Conservation (phyloP, 441 rosid genomes). For the Pelargonium citronellum region DNA sequence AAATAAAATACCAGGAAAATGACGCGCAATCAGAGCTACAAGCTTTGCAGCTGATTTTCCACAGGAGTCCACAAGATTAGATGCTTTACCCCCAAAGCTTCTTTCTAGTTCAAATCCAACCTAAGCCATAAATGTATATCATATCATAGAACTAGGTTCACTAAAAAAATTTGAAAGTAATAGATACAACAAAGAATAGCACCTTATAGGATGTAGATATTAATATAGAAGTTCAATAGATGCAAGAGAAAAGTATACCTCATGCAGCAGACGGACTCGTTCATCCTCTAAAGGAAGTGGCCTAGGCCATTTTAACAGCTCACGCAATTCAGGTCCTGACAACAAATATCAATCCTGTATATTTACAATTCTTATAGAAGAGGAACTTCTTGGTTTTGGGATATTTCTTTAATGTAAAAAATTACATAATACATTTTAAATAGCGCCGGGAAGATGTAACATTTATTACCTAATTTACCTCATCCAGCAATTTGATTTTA, state of each 20-base stretch:
- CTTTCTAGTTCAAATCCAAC: conserved; percentile 60
- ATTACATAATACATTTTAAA: neutral
- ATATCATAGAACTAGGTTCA: conserved; percentile 15
- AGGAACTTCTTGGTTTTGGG: neutral
- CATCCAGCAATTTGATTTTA: neutral
- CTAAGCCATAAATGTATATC: conserved; percentile 27
- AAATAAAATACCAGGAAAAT: conserved; percentile 50
- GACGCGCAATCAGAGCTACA: conserved; percentile 53
- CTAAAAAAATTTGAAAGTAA: conserved; percentile 4
- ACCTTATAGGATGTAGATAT: neutral
- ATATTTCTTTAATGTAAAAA: neutral
- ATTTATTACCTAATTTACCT: neutral
- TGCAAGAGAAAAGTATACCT: conserved; percentile 35
- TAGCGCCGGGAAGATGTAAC: neutral
- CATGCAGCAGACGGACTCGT: conserved; percentile 57
- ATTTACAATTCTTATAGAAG: neutral
- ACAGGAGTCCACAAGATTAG: conserved; percentile 57
- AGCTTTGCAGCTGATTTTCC: conserved; percentile 71
- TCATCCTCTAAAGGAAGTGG: conserved; percentile 80
- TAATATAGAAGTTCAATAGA: too few species aligned
- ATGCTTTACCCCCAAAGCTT: conserved; percentile 62
- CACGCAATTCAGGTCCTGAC: conserved; percentile 55
- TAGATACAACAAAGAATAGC: neutral
- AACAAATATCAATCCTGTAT: conserved; percentile 19
- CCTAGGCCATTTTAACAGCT: conserved; percentile 67